Evolutionary conservation across 192 early-diverging fungal species (phyloP).

Genomic region (Podila epicladia): DNA sequence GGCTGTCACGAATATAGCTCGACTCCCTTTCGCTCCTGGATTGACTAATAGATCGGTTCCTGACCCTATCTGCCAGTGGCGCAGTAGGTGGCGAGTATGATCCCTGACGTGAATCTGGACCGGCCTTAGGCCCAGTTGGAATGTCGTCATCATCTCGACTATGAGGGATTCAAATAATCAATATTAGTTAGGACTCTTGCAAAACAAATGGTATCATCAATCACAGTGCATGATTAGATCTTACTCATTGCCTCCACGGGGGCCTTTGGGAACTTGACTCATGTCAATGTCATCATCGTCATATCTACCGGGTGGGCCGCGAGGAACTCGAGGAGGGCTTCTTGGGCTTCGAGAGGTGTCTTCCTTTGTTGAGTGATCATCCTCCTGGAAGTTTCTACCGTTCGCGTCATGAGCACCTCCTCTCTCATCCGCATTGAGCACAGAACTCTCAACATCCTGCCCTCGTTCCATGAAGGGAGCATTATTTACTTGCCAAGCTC

Average conservation of each 20-base stretch:
- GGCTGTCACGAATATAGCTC: neutral
- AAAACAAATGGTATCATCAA: neutral
- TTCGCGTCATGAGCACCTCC: slow-evolving; percentile 13
- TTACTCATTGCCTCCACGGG: slow-evolving; percentile 35
- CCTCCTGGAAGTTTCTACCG: neutral
- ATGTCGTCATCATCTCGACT: slow-evolving; percentile 34
- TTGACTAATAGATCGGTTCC: slow-evolving; percentile 32
- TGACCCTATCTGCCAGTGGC: slow-evolving; percentile 31
- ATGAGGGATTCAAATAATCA: no score
- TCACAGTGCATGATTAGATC: neutral
- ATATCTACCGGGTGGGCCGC: slow-evolving; percentile 1
- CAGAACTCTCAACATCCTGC: neutral
- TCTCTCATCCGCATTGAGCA: neutral
- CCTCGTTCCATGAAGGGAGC: neutral
- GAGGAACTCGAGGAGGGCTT: neutral
- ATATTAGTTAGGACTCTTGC: neutral
- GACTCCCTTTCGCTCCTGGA: slow-evolving; percentile 16
- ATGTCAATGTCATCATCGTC: slow-evolving; percentile 42
- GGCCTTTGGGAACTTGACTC: slow-evolving; percentile 47
- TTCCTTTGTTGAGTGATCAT: neutral
- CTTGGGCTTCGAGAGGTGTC: neutral
- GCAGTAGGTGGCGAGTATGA: slow-evolving; percentile 41
- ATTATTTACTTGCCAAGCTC: slow-evolving; percentile 27
- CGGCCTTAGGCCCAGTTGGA: slow-evolving; percentile 31
- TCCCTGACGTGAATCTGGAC: slow-evolving; percentile 6